Percentiles rank a stretch among this genome's conserved stretches.
Evolutionary conservation across 495 filamentous ascomycete species (phyloP).

Genomic region (Sordaria brevicollis): DNA sequence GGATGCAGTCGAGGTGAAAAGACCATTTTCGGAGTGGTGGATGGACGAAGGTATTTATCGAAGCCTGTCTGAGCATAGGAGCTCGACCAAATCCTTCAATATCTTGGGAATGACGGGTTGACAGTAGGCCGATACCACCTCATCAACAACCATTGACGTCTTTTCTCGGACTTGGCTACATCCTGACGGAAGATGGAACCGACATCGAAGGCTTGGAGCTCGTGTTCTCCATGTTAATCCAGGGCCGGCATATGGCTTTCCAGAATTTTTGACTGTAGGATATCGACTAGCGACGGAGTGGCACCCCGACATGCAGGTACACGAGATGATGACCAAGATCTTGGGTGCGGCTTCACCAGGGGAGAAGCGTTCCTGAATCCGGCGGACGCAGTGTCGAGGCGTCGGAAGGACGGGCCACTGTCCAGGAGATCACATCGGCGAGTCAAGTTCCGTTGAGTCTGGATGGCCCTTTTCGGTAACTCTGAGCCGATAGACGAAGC

Average conservation of each 20-base stretch:
- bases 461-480: background rate
- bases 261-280: background rate
- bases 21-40: background rate
- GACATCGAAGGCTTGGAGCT: background rate
- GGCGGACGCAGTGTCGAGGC: background rate
- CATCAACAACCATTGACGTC: background rate
- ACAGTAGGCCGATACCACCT: background rate
- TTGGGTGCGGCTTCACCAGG: background rate
- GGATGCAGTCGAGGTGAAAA: background rate
- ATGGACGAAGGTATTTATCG: background rate
- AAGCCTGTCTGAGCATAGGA: background rate
- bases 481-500: background rate
- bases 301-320: background rate
- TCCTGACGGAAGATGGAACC: background rate
- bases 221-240: background rate
- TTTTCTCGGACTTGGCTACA: background rate
- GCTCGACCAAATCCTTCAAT: background rate
- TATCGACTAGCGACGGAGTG: background rate
- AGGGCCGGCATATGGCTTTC: background rate
- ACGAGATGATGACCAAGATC: background rate
- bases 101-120: background rate
- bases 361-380: background rate
- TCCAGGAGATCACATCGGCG: background rate
- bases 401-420: background rate
- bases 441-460: background rate